phyloP scores from a whole-genome alignment of 106 monocot species.

The Allium fistulosum region DNA sequence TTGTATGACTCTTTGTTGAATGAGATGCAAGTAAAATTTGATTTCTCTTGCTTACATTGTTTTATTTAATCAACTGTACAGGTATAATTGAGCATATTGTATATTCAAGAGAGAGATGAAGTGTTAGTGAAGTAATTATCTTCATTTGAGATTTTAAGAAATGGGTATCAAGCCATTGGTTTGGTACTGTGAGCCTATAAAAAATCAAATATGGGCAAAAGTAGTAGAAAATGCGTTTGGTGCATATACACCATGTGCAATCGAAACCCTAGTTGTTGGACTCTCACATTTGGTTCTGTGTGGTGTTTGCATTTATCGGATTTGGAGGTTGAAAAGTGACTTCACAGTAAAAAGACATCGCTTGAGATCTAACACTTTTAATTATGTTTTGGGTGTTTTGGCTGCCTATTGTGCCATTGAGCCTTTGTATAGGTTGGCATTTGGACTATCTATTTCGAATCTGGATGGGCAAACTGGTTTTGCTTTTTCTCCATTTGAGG shows the following conservation, averaged over 20 bases:
- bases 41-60: too few relatives aligned
- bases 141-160: neutral
- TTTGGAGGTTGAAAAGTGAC: slow-evolving; percentile 59
- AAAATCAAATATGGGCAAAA: slow-evolving; percentile 51
- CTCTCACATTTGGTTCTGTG: slow-evolving; percentile 69
- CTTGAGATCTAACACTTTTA: slow-evolving; percentile 44
- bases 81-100: too few relatives aligned
- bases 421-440: slow-evolving; percentile 46
- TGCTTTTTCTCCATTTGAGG: slow-evolving; percentile 90
- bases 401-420: slow-evolving; percentile 42
- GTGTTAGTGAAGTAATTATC: neutral
- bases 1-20: too few relatives aligned
- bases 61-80: too few relatives aligned
- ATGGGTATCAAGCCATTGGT: slow-evolving; percentile 64
- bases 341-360: slow-evolving; percentile 32
- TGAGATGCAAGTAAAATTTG: too few relatives aligned
- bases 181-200: slow-evolving; percentile 86
- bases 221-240: slow-evolving; percentile 76
- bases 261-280: slow-evolving; percentile 56
- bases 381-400: slow-evolving; percentile 52
- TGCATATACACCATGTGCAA: slow-evolving; percentile 82
- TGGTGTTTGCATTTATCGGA: slow-evolving; percentile 57
- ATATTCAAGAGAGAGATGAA: neutral
- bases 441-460: slow-evolving; percentile 54
- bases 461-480: slow-evolving; percentile 57